Evolutionary conservation across 208 protist genomes (phyloP).

Genomic region (Kentomonas sorsogonicus): DNA sequence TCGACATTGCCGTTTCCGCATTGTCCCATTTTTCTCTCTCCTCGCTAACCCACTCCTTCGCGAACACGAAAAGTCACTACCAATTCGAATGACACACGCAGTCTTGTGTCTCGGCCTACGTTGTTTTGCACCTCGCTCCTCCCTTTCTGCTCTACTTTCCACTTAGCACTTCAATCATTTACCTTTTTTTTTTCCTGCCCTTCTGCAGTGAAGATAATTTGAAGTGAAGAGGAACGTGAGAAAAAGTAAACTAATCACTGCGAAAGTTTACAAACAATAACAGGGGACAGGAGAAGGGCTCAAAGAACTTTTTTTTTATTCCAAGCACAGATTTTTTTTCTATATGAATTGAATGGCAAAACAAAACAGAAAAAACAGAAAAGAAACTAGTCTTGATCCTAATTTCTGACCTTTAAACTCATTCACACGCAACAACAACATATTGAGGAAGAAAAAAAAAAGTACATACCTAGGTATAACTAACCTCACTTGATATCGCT

Average conservation of each 20-base stretch:
- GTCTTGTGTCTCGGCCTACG: too few relatives aligned
- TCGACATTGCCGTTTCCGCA: too few relatives aligned
- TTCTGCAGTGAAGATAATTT: neutral
- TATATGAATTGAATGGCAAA: neutral
- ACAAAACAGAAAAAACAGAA: constrained; percentile 10
- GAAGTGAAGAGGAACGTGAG: too few relatives aligned
- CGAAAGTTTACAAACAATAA: too few relatives aligned
- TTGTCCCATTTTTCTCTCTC: too few relatives aligned
- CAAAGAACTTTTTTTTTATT: too few relatives aligned
- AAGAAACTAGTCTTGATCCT: constrained; percentile 4
- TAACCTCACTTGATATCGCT: constrained; percentile 2
- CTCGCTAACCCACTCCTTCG: too few relatives aligned
- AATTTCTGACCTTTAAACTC: neutral
- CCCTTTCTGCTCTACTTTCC: neutral
- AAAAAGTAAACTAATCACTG: too few relatives aligned
- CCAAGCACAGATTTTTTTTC: neutral
- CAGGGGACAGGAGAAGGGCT: too few relatives aligned
- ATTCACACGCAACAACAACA: neutral
- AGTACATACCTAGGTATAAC: neutral
- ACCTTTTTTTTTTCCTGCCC: constrained; percentile 14
- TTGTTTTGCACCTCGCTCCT: neutral
- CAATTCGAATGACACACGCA: too few relatives aligned
- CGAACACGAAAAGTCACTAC: too few relatives aligned
- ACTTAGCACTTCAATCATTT: constrained; percentile 9
- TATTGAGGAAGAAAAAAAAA: constrained; percentile 15